Evolutionary conservation across 768 basidiomycete species (phyloP).

Genomic region (Tulasnella sp.): DNA sequence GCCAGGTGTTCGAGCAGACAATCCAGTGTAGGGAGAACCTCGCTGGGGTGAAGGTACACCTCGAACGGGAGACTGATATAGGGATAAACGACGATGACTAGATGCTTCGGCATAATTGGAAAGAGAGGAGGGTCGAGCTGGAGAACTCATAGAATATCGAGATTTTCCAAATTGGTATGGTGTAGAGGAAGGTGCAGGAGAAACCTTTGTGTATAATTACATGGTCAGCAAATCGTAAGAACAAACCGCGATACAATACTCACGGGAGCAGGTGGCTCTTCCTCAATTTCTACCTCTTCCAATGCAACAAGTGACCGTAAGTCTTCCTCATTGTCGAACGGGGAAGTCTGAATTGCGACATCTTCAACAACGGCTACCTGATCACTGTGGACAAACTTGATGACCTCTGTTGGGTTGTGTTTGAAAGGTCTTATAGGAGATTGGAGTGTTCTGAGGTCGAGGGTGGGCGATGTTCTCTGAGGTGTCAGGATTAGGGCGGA

Average conservation of each 20-base stretch:
- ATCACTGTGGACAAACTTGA: conserved; percentile 11
- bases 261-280: background rate
- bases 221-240: background rate
- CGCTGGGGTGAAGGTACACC: background rate
- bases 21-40: background rate
- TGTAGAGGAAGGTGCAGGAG: background rate
- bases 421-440: conserved; percentile 30
- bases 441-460: conserved; percentile 41
- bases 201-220: background rate
- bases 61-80: background rate
- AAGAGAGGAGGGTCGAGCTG: background rate
- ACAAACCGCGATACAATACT: background rate
- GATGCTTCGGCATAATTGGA: background rate
- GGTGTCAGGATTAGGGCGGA: conserved; percentile 64
- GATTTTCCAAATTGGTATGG: background rate
- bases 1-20: background rate
- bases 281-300: conserved; percentile 11
- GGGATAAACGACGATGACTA: background rate
- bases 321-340: background rate
- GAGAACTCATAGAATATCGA: background rate
- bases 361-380: conserved; percentile 13
- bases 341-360: background rate
- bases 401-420: conserved; percentile 3
- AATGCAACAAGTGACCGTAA: conserved; percentile 8
- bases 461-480: conserved; percentile 25